Evolutionary conservation across 208 protist genomes (phyloP), one percentile per base, ranked within the genome.

Genomic region (Porcisia deanei): DNA sequence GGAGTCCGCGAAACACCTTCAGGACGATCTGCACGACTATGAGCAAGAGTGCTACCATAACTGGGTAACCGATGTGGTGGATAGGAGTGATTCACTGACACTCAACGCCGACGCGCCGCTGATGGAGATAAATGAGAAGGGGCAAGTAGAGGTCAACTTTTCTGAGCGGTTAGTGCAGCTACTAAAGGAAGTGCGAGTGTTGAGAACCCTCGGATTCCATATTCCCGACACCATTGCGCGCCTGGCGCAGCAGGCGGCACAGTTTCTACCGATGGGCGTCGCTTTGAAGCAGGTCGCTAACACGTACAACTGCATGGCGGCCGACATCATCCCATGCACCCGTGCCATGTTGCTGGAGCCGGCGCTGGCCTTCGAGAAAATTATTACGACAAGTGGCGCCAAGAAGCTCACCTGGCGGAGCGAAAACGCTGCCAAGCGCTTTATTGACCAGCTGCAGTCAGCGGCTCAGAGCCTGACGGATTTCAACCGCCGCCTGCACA

Each of bases 401-500:
- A 88, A 87, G 65, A 88, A 94, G 68, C 84, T 97, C 39, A 97
- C 94, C 53, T 98, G 94, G 92, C 83, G 85, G 70, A 96, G 91
- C 66, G 82, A 85, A 45, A 83, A 85, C 52, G 93, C 97, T 73
- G 87, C 94, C 8, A 91, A 94, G 22, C 82, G 82, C 52, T 98
- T 97, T 77, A 96, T 97, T 66, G 74, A 65, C 25, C 91, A 95
- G 76, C 85, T 99, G 47, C 92, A 93, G 55, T 71, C 70, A 45
- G 95, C 94, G 30, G 90, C 94, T 20, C 91, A 97, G 74, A 78
- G 85, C 37, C 85, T 99, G 58, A 97, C 88, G 8, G 86, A 93
- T 49, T 92, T 96, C 87, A 99, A 99, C 81, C 91, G 97, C 57
- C 88, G 89, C 75, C 89, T 99, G 18, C 96, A 98, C 75, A 96